phyloP scores from a whole-genome alignment of 768 basidiomycete species.

The Suillus hirtellus region DNA sequence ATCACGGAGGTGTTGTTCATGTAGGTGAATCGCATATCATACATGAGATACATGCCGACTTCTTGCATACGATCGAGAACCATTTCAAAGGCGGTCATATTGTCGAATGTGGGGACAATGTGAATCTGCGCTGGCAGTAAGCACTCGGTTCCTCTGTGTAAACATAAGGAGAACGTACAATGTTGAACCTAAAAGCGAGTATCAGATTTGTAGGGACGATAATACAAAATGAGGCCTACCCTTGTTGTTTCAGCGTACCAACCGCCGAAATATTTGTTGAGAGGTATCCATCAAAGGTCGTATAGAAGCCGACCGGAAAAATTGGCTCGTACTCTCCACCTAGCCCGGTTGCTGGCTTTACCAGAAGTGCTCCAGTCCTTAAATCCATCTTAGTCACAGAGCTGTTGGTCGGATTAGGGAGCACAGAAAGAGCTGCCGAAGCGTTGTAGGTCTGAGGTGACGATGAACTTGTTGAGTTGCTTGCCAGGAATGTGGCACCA shows the following conservation, averaged over 20 bases:
- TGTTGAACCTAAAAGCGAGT: constrained; percentile 15
- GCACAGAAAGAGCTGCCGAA: constrained; percentile 45
- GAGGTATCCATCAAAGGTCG: constrained; percentile 38
- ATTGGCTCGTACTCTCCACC: constrained; percentile 53
- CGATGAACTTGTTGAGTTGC: constrained; percentile 32
- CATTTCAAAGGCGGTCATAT: constrained; percentile 53
- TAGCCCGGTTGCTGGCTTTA: constrained; percentile 50
- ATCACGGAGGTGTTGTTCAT: constrained; percentile 62
- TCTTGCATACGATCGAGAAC: constrained; percentile 74
- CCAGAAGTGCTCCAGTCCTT: constrained; percentile 57
- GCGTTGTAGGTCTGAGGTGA: constrained; percentile 44
- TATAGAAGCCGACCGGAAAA: constrained; percentile 47
- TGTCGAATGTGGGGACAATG: constrained; percentile 65
- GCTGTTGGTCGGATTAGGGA: constrained; percentile 51
- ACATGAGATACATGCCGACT: constrained; percentile 73
- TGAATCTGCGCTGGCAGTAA: constrained; percentile 49
- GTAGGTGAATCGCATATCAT: constrained; percentile 79
- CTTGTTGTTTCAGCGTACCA: constrained; percentile 34
- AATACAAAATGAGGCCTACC: constrained; percentile 16
- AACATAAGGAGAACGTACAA: constrained; percentile 31
- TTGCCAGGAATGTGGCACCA: constrained; percentile 31
- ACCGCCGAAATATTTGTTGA: constrained; percentile 25
- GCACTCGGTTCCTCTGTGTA: background rate
- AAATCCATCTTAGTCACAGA: constrained; percentile 67
- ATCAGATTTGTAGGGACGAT: background rate